A percentile compares a stretch with the other conserved stretches of the same genome.
These are phyloP conservation scores for Cardamine occulta DNA, from an alignment of 345 rosid species.

Conservation along the genomic window DNA sequence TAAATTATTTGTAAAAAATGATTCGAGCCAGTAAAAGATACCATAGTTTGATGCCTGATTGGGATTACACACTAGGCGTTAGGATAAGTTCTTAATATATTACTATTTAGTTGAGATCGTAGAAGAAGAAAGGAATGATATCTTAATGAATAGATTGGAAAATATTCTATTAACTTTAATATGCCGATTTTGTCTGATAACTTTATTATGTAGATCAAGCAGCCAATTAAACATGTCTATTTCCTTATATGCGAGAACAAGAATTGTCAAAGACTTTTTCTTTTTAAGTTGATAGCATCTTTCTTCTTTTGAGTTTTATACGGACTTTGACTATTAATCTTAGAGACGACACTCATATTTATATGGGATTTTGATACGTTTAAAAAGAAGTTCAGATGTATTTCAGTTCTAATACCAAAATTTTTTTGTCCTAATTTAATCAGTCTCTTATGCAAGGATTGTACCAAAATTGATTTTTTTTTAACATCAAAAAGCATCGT, in stretches of 20 bases:
- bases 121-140: constrained; percentile 35
- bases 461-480: no score
- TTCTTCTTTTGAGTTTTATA: constrained; percentile 9
- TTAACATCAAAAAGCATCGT: no score
- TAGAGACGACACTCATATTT: background rate
- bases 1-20: background rate
- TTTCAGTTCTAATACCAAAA: background rate
- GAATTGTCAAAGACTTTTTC: background rate
- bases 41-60: constrained; percentile 30
- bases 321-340: background rate
- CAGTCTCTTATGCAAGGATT: background rate
- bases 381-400: background rate
- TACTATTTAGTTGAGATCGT: constrained; percentile 5
- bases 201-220: constrained; percentile 4
- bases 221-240: constrained; percentile 24
- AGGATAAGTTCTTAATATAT: constrained; percentile 24
- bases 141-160: constrained; percentile 37
- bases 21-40: constrained; percentile 16
- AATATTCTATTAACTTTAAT: constrained; percentile 26
- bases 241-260: constrained; percentile 19
- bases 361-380: background rate
- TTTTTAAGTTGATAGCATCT: constrained; percentile 11
- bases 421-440: background rate
- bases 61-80: constrained; percentile 21
- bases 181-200: constrained; percentile 25